phyloP scores from a whole-genome alignment of 2,329 filamentous ascomycete genomes.

The Dactylellina drechsleri region DNA sequence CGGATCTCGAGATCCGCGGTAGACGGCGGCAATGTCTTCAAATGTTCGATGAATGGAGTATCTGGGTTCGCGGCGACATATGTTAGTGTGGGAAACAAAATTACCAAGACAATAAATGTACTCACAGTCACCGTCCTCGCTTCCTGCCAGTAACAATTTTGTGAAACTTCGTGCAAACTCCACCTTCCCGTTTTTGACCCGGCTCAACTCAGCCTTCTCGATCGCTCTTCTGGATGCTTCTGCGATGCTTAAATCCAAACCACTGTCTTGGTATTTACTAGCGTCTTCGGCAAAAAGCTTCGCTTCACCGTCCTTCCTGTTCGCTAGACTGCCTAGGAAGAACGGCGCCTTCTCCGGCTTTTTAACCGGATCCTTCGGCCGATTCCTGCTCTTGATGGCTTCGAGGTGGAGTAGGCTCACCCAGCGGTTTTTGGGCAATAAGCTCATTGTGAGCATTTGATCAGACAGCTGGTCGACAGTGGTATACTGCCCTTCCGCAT shows the following conservation, averaged over 20 bases:
- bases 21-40: conserved; percentile 83
- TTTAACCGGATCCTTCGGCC: conserved; percentile 90
- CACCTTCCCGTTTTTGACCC: conserved; percentile 73
- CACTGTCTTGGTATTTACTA: conserved; percentile 62
- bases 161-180: conserved; percentile 71
- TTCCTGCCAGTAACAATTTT: conserved; percentile 68
- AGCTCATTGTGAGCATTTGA: conserved; percentile 85
- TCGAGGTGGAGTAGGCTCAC: conserved; percentile 94
- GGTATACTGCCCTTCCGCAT: conserved; percentile 68
- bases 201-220: conserved; percentile 69
- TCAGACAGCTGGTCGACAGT: conserved; percentile 79
- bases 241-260: conserved; percentile 36
- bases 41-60: conserved; percentile 75
- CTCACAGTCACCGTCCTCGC: conserved; percentile 71
- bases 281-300: conserved; percentile 45
- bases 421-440: conserved; percentile 91
- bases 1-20: conserved; percentile 91
- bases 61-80: conserved; percentile 14
- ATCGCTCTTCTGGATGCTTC: conserved; percentile 45
- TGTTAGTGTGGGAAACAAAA: conserved; percentile 25
- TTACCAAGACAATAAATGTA: conserved; percentile 41
- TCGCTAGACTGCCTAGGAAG: conserved; percentile 76
- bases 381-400: conserved; percentile 82
- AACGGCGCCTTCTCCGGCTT: conserved; percentile 93
- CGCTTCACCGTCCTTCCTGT: conserved; percentile 35